Evolutionary conservation across 805 yeast species (phyloP).

Genomic region (Candida succiphila): DNA sequence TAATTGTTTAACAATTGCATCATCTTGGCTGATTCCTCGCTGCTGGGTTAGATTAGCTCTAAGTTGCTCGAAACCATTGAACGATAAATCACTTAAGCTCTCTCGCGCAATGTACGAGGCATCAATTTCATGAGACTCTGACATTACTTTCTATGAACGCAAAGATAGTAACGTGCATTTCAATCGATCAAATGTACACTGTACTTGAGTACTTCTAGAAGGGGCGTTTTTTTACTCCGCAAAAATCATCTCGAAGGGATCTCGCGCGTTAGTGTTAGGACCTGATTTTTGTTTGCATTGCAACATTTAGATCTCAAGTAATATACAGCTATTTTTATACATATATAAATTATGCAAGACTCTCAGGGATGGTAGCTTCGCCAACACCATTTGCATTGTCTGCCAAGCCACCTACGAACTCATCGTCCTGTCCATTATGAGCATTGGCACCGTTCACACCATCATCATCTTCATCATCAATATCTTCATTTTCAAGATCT

Average conservation of each 20-base stretch:
- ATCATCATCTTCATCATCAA: conserved; percentile 2
- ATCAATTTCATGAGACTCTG: too few relatives aligned
- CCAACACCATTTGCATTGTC: conserved; percentile 6
- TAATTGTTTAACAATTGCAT: conserved; percentile 4
- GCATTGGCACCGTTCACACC: conserved; percentile 12
- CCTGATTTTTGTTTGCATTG: too few relatives aligned
- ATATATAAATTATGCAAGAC: conserved; percentile 6
- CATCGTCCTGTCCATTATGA: conserved; percentile 8
- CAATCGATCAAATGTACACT: too few relatives aligned
- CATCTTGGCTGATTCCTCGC: background rate
- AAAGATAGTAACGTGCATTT: too few relatives aligned
- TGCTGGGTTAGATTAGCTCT: conserved; percentile 3
- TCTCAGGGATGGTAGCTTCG: background rate
- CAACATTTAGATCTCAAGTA: background rate
- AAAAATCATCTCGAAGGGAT: too few relatives aligned
- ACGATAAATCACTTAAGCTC: too few relatives aligned
- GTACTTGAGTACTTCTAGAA: too few relatives aligned
- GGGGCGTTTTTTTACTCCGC: too few relatives aligned
- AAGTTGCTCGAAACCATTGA: conserved; percentile 10
- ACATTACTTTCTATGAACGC: too few relatives aligned
- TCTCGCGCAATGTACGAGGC: too few relatives aligned
- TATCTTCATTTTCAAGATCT: conserved; percentile 10
- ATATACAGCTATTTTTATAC: background rate
- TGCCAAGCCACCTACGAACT: conserved; percentile 7
- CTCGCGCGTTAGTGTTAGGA: too few relatives aligned